phyloP scores from a whole-genome alignment of 805 yeast genomes.

The Candida hispaniensis region DNA sequence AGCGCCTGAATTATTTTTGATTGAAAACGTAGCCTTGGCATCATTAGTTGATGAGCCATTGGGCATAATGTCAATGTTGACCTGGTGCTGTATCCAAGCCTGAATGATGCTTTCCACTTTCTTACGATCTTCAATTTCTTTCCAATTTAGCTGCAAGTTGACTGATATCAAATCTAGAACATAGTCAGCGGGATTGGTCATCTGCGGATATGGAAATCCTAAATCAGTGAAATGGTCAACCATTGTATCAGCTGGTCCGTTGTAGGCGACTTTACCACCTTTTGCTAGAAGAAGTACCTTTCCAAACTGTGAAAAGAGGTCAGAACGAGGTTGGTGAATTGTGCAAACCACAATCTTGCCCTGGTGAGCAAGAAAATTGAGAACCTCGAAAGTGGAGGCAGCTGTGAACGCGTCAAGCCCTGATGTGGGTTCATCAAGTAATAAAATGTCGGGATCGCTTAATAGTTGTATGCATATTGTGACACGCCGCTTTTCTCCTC shows the following conservation, averaged over 20 bases:
- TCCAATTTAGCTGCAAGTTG: constrained; percentile 35
- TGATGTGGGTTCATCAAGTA: constrained; percentile 83
- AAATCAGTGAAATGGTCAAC: constrained; percentile 37
- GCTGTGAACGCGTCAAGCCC: constrained; percentile 80
- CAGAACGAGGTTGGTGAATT: constrained; percentile 75
- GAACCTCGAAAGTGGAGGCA: constrained; percentile 48
- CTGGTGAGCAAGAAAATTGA: constrained; percentile 43
- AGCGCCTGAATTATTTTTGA: constrained; percentile 20
- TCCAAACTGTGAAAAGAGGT: constrained; percentile 54
- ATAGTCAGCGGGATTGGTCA: constrained; percentile 64
- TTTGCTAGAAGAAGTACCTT: constrained; percentile 60
- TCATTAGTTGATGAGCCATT: too few relatives aligned
- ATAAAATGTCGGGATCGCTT: constrained; percentile 56
- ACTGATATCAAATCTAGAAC: constrained; percentile 61
- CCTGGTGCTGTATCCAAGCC: constrained; percentile 32
- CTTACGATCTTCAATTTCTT: constrained; percentile 34
- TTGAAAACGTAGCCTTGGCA: too few relatives aligned
- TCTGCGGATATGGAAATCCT: constrained; percentile 48
- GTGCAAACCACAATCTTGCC: constrained; percentile 64
- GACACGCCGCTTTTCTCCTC: constrained; percentile 75
- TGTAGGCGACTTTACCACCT: constrained; percentile 60
- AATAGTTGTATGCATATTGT: constrained; percentile 72
- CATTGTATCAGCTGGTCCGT: constrained; percentile 44
- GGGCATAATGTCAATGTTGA: constrained; percentile 3
- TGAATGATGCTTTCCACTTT: constrained; percentile 34